Conservation (phyloP, 2,329 filamentous ascomycete genomes). For the Didymella pinodella region DNA sequence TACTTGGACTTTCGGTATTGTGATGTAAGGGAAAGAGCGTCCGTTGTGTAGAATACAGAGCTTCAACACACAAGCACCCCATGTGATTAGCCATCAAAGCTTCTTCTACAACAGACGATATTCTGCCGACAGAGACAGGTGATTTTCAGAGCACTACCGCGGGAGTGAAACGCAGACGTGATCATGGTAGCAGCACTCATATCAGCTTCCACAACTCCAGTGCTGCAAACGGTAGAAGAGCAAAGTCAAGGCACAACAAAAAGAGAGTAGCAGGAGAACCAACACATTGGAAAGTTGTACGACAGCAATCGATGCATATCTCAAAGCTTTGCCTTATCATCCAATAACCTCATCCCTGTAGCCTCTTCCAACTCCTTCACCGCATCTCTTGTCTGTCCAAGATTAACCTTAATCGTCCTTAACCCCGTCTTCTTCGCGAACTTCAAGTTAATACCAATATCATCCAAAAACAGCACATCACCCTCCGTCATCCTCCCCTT, state of each 20-base stretch:
- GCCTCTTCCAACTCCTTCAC: slow-evolving; percentile 80
- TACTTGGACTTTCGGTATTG: no score
- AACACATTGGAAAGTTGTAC: neutral
- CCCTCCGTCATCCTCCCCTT: slow-evolving; percentile 62
- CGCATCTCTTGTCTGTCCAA: slow-evolving; percentile 81
- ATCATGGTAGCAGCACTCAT: neutral
- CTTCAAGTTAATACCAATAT: slow-evolving; percentile 93
- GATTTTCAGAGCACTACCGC: no score
- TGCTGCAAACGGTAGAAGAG: no score
- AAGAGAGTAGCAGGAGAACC: neutral
- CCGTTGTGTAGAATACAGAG: no score
- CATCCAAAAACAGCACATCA: slow-evolving; percentile 88
- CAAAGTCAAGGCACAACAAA: neutral
- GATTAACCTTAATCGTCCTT: slow-evolving; percentile 80
- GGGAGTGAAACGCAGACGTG: no score
- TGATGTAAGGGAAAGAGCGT: no score
- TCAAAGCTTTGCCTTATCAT: slow-evolving; percentile 49
- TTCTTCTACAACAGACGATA: no score
- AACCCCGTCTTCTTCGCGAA: slow-evolving; percentile 77
- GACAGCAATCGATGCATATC: neutral
- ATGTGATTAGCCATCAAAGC: no score
- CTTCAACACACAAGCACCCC: no score
- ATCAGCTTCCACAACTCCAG: neutral
- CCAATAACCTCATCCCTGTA: slow-evolving; percentile 72
- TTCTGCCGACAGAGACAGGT: no score